Evolutionary conservation across 2,329 filamentous ascomycete genomes (phyloP).

Genomic region (Fusarium anthophilum): DNA sequence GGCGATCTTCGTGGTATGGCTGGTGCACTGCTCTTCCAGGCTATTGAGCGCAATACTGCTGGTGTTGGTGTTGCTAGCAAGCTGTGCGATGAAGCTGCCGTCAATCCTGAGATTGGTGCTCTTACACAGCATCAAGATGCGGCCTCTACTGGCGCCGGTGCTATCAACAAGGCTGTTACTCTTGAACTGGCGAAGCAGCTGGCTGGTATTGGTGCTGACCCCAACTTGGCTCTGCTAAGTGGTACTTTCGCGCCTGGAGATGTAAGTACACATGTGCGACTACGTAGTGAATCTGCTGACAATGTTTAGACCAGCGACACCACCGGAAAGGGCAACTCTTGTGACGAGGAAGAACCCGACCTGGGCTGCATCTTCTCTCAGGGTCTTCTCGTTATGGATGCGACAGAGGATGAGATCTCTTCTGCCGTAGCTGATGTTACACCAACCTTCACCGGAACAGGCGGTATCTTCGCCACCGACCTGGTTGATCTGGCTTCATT

Average conservation of each 20-base stretch:
- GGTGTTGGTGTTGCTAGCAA: conserved; percentile 34
- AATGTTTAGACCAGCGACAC: neutral
- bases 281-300: neutral
- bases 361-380: conserved; percentile 12
- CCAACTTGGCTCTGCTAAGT: conserved; percentile 12
- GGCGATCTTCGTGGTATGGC: conserved; percentile 64
- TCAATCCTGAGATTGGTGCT: conserved; percentile 10
- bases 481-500: neutral
- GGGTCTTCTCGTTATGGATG: neutral
- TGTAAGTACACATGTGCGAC: neutral
- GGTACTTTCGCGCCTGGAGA: conserved; percentile 17
- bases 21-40: conserved; percentile 63
- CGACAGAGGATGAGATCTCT: conserved; percentile 5
- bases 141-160: neutral
- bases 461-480: conserved; percentile 2
- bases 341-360: conserved; percentile 5
- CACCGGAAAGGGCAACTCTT: conserved; percentile 6
- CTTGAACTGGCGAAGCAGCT: conserved; percentile 6
- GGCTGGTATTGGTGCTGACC: conserved; percentile 6
- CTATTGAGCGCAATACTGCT: conserved; percentile 62
- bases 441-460: conserved; percentile 10
- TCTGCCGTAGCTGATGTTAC: neutral
- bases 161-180: conserved; percentile 16
- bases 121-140: conserved; percentile 14
- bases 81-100: conserved; percentile 3